phyloP scores from a whole-genome alignment of 495 filamentous ascomycete genomes.

The Daldinia grandis region DNA sequence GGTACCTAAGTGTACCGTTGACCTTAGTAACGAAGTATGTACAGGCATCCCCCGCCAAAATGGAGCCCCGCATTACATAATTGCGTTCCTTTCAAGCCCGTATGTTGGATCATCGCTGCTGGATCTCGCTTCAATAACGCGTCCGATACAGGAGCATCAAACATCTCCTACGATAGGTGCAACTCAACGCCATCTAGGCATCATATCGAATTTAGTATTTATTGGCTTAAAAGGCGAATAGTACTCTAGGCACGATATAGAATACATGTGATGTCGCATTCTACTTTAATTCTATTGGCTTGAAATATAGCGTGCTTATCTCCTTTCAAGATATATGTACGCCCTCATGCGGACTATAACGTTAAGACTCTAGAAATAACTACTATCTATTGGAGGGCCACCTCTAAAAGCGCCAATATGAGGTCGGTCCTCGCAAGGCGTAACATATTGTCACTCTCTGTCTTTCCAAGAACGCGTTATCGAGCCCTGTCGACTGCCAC shows the following conservation, averaged over 20 bases:
- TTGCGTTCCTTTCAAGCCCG: slow-evolving; percentile 9
- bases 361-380: slow-evolving; percentile 17
- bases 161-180: slow-evolving; percentile 1
- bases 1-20: too few species aligned
- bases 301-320: background rate
- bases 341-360: slow-evolving; percentile 14
- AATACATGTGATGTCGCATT: background rate
- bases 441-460: slow-evolving; percentile 30
- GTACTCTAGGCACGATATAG: background rate
- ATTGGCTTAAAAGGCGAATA: background rate
- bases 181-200: background rate
- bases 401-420: slow-evolving; percentile 28
- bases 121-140: slow-evolving; percentile 25
- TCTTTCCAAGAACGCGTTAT: slow-evolving; percentile 28
- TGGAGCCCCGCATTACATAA: slow-evolving; percentile 25
- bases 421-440: slow-evolving; percentile 50
- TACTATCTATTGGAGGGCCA: slow-evolving; percentile 11
- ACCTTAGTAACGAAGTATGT: too few species aligned
- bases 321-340: slow-evolving; percentile 3
- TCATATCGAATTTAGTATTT: background rate
- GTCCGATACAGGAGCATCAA: slow-evolving; percentile 36
- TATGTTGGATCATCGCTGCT: slow-evolving; percentile 21
- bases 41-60: slow-evolving; percentile 7
- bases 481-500: slow-evolving; percentile 48
- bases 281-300: background rate